Evolutionary conservation across 768 basidiomycete species (phyloP).

Genomic region (Rhodotorula sphaerocarpa): DNA sequence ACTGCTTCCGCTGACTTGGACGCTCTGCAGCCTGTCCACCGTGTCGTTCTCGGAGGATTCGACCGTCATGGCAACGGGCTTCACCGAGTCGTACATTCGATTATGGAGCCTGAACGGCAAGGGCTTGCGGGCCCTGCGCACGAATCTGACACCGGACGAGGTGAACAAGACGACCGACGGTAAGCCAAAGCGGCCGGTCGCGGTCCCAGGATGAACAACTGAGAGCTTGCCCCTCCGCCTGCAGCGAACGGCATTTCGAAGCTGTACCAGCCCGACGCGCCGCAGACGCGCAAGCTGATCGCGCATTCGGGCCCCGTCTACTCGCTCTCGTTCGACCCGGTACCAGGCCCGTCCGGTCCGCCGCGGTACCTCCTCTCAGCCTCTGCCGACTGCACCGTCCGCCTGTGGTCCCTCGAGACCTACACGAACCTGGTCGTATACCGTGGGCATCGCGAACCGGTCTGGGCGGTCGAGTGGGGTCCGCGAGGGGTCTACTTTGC

Average conservation of each 20-base stretch:
- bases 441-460: conserved; percentile 89
- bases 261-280: conserved; percentile 51
- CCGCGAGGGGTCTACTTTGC: conserved; percentile 98
- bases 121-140: conserved; percentile 65
- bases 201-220: too few relatives aligned
- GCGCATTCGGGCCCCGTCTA: conserved; percentile 97
- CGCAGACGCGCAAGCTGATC: conserved; percentile 83
- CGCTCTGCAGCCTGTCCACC: conserved; percentile 59
- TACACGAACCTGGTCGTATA: conserved; percentile 88
- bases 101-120: conserved; percentile 93
- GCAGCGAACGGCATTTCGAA: conserved; percentile 57
- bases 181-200: too few relatives aligned
- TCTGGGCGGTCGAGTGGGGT: conserved; percentile 99
- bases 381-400: conserved; percentile 81
- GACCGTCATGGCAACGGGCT: conserved; percentile 86
- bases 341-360: conserved; percentile 72
- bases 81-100: conserved; percentile 88
- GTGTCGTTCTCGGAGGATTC: conserved; percentile 83
- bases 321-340: conserved; percentile 83
- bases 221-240: too few relatives aligned
- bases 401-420: conserved; percentile 93
- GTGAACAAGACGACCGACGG: conserved; percentile 54
- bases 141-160: conserved; percentile 61
- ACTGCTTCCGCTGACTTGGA: not conserved
- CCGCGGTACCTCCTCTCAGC: conserved; percentile 82